These are phyloP conservation scores for Salix koriyanagi DNA, from an alignment of 345 rosid genomes.

Conservation along the genomic window DNA sequence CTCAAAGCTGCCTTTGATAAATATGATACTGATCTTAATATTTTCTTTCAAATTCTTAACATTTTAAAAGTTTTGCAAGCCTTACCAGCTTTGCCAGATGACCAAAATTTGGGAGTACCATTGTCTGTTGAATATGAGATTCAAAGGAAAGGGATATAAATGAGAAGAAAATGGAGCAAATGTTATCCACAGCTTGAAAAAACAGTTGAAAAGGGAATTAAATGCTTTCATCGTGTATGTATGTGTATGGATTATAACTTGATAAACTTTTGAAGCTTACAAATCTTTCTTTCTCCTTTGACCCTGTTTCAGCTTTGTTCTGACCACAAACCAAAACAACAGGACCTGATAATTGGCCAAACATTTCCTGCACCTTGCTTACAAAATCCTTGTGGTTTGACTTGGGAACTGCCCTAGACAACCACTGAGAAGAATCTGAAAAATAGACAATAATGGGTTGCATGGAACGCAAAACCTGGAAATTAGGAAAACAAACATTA, in stretches of 20 bases:
- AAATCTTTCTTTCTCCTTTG: slow-evolving; percentile 76
- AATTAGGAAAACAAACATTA: slow-evolving; percentile 18
- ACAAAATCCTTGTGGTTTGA: slow-evolving; percentile 68
- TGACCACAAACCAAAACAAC: slow-evolving; percentile 87
- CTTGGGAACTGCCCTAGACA: slow-evolving; percentile 87
- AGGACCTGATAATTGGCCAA: slow-evolving; percentile 75
- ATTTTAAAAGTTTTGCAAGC: slow-evolving; percentile 13
- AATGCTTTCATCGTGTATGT: not conserved
- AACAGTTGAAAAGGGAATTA: not conserved
- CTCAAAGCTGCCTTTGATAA: not conserved
- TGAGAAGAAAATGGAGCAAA: not conserved
- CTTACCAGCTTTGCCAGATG: slow-evolving; percentile 87
- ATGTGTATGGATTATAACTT: not conserved
- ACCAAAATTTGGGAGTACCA: slow-evolving; percentile 88
- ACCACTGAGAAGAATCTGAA: slow-evolving; percentile 85
- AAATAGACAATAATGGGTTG: slow-evolving; percentile 90
- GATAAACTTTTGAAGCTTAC: slow-evolving; percentile 51
- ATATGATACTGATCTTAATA: not conserved
- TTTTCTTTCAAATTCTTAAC: not conserved
- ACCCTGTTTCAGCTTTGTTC: slow-evolving; percentile 70
- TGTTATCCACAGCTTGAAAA: not conserved
- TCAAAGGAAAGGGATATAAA: slow-evolving; percentile 8
- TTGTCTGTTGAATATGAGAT: slow-evolving; percentile 50
- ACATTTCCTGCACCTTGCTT: slow-evolving; percentile 61
- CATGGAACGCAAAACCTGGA: slow-evolving; percentile 71